phyloP scores from a whole-genome alignment of 202 grass and related monocot species.

The Elaeis oleifera region DNA sequence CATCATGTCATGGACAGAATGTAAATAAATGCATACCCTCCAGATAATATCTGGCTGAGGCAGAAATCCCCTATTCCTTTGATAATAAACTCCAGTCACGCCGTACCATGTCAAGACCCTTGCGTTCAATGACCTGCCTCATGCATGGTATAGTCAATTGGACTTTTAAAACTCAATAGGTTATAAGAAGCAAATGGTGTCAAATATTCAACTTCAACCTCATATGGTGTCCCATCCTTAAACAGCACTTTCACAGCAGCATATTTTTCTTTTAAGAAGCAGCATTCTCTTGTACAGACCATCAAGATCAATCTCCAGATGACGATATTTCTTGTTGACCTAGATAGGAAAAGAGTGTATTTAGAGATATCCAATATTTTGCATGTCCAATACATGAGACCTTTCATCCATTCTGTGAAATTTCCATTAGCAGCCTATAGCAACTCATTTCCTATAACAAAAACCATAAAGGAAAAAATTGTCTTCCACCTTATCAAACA shows the following conservation, averaged over 20 bases:
- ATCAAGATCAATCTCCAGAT: conserved; percentile 97
- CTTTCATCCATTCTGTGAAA: background rate
- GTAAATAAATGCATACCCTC: conserved; percentile 47
- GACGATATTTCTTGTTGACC: conserved; percentile 92
- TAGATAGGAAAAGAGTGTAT: conserved; percentile 5
- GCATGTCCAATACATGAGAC: background rate
- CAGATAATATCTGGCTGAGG: conserved; percentile 82
- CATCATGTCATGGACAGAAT: background rate
- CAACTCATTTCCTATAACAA: background rate
- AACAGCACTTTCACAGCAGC: conserved; percentile 79
- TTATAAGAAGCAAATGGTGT: no score
- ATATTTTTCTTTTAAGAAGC: conserved; percentile 99
- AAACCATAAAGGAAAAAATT: conserved; percentile 10
- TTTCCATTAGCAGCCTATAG: no score
- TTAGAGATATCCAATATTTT: background rate
- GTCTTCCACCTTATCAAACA: conserved; percentile 7
- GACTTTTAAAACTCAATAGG: no score
- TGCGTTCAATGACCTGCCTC: conserved; percentile 82
- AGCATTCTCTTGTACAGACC: conserved; percentile 97
- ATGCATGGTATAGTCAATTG: conserved; percentile 21
- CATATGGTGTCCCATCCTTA: conserved; percentile 29
- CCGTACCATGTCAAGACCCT: conserved; percentile 95
- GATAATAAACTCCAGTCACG: conserved; percentile 99
- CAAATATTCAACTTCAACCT: conserved; percentile 18
- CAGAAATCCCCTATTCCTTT: conserved; percentile 92